Percentiles rank a stretch among this genome's conserved stretches.
Evolutionary conservation across 352 stramenopile species (phyloP).

Genomic region (Phytophthora rubi): DNA sequence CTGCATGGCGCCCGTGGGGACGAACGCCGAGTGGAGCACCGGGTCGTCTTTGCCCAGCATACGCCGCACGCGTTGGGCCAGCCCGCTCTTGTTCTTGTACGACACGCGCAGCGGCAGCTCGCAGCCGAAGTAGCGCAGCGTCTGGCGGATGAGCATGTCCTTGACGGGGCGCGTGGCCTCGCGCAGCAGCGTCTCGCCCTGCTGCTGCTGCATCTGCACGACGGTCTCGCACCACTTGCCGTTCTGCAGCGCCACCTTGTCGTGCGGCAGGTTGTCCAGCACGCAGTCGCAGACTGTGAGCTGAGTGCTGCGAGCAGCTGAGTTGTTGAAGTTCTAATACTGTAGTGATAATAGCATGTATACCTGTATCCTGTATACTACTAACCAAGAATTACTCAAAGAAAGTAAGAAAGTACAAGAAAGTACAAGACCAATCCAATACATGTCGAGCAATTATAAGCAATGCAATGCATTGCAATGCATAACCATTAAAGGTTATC

Average conservation of each 20-base stretch:
- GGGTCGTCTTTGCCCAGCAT: conserved; percentile 59
- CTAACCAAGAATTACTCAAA: too few relatives aligned
- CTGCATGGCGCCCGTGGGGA: conserved; percentile 89
- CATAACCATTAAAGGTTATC: too few relatives aligned
- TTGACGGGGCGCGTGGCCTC: conserved; percentile 61
- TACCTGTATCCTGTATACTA: too few relatives aligned
- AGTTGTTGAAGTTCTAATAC: too few relatives aligned
- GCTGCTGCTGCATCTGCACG: conserved; percentile 38
- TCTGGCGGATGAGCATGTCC: conserved; percentile 79
- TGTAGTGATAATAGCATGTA: too few relatives aligned
- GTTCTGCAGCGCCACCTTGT: conserved; percentile 85
- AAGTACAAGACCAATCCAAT: too few relatives aligned
- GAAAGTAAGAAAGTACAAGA: too few relatives aligned
- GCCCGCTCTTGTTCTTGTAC: conserved; percentile 63
- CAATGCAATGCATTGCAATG: too few relatives aligned
- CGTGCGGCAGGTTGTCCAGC: conserved; percentile 92
- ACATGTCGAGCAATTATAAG: too few relatives aligned
- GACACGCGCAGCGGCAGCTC: conserved; percentile 68
- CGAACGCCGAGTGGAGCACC: conserved; percentile 76
- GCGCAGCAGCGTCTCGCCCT: conserved; percentile 29
- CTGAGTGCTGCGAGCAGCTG: too few relatives aligned
- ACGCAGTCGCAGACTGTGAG: too few relatives aligned
- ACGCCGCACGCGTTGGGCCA: conserved; percentile 60
- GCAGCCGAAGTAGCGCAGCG: conserved; percentile 74
- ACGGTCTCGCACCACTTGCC: conserved; percentile 84